Conservation (phyloP, 1,139 yeast species). For the Scheffersomyces segobiensis region DNA sequence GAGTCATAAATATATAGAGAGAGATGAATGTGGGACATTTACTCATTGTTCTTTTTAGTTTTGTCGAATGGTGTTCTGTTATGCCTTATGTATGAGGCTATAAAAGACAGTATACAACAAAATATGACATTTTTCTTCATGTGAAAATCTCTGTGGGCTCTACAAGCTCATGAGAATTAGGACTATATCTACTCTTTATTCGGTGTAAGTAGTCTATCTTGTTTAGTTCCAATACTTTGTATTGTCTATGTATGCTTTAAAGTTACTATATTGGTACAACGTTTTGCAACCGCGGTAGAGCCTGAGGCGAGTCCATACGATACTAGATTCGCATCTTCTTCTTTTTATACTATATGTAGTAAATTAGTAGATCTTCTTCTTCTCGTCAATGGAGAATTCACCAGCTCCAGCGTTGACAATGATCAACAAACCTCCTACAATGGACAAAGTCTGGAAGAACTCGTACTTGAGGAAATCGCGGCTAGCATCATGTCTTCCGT, state of each 20-base stretch:
- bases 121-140: background rate
- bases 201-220: background rate
- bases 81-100: background rate
- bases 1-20: too few relatives aligned
- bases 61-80: too few relatives aligned
- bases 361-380: constrained; percentile 81
- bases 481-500: constrained; percentile 66
- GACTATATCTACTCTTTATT: background rate
- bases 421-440: constrained; percentile 89
- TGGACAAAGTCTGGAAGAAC: constrained; percentile 90
- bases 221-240: background rate
- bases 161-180: background rate
- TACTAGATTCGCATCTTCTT: background rate
- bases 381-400: constrained; percentile 88
- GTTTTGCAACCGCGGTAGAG: background rate
- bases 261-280: background rate
- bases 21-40: too few relatives aligned
- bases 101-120: background rate
- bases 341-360: constrained; percentile 1
- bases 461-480: constrained; percentile 92
- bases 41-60: too few relatives aligned
- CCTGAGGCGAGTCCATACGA: background rate
- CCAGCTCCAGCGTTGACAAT: constrained; percentile 98
- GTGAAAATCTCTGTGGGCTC: background rate
- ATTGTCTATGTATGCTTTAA: background rate